Evolutionary conservation across 192 early-diverging fungal species (phyloP).

Genomic region (Linnemannia elongata): DNA sequence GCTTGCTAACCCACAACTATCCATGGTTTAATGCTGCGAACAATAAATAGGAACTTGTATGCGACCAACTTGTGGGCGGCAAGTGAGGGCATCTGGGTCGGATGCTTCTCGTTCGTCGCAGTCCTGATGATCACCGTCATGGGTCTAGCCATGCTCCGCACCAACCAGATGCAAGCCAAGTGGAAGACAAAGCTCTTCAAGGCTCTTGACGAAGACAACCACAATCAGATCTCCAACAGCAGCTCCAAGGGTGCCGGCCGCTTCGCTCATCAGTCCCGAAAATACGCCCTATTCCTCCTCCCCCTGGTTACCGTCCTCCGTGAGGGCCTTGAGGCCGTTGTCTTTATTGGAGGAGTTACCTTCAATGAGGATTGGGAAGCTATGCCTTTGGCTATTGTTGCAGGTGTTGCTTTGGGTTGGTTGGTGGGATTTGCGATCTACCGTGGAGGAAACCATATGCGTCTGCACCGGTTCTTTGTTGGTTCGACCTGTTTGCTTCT

Average conservation of each 20-base stretch:
- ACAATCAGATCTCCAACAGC: slow-evolving; percentile 19
- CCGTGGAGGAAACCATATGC: slow-evolving; percentile 74
- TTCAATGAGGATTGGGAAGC: slow-evolving; percentile 72
- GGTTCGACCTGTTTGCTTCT: slow-evolving; percentile 79
- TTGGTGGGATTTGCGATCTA: slow-evolving; percentile 82
- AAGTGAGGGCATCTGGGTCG: slow-evolving; percentile 74
- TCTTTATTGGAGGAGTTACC: slow-evolving; percentile 90
- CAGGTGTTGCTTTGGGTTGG: slow-evolving; percentile 74
- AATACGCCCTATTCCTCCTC: slow-evolving; percentile 84
- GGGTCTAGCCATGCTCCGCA: slow-evolving; percentile 84
- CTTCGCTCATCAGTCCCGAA: slow-evolving; percentile 29
- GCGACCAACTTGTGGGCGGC: slow-evolving; percentile 33
- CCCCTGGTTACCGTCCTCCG: slow-evolving; percentile 88
- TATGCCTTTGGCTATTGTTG: slow-evolving; percentile 85
- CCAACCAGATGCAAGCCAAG: slow-evolving; percentile 81
- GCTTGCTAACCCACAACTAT: not conserved
- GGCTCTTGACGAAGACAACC: slow-evolving; percentile 61
- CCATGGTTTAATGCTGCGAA: not conserved
- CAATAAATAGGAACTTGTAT: slow-evolving; percentile 34
- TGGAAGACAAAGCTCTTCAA: slow-evolving; percentile 75
- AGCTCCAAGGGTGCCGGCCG: not conserved
- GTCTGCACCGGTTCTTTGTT: slow-evolving; percentile 85
- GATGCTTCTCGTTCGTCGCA: slow-evolving; percentile 81
- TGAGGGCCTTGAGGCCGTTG: slow-evolving; percentile 89
- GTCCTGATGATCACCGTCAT: slow-evolving; percentile 83